Evolutionary conservation across 1,139 yeast species (phyloP).

Genomic region (Debaryomyces nepalensis): DNA sequence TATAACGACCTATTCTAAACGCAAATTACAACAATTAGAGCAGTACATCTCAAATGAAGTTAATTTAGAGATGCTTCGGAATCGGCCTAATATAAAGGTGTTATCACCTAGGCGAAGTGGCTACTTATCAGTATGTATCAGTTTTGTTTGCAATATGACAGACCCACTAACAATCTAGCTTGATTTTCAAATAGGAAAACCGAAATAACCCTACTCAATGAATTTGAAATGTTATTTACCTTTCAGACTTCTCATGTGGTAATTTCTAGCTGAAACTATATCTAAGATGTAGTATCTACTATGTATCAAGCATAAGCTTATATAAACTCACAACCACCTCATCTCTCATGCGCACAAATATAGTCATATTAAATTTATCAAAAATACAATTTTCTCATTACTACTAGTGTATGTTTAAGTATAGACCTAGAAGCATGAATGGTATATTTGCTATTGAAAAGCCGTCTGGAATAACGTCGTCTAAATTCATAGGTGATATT

Average conservation of each 20-base stretch:
- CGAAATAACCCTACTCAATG: constrained; percentile 18
- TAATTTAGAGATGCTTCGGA: constrained; percentile 37
- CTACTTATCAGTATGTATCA: constrained; percentile 57
- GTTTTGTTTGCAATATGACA: not conserved
- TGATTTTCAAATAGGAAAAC: constrained; percentile 56
- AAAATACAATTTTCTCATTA: not conserved
- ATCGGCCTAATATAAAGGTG: constrained; percentile 35
- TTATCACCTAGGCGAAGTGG: constrained; percentile 63
- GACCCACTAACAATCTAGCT: constrained; percentile 27
- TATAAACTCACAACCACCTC: not conserved
- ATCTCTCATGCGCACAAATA: constrained; percentile 3
- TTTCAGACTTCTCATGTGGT: not conserved
- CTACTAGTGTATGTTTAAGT: constrained; percentile 15
- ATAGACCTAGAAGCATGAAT: constrained; percentile 51
- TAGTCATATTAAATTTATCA: not conserved
- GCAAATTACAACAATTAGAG: constrained; percentile 46
- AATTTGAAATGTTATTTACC: not conserved
- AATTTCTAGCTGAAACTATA: too few relatives aligned
- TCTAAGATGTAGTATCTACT: too few relatives aligned
- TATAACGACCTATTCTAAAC: constrained; percentile 29
- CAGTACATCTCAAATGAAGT: constrained; percentile 39
- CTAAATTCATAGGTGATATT: constrained; percentile 67
- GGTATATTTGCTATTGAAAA: constrained; percentile 95
- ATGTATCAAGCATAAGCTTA: too few relatives aligned
- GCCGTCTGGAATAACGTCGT: constrained; percentile 85